Evolutionary conservation across 306 rosid species (phyloP).

Genomic region (Hippophae rhamnoides): DNA sequence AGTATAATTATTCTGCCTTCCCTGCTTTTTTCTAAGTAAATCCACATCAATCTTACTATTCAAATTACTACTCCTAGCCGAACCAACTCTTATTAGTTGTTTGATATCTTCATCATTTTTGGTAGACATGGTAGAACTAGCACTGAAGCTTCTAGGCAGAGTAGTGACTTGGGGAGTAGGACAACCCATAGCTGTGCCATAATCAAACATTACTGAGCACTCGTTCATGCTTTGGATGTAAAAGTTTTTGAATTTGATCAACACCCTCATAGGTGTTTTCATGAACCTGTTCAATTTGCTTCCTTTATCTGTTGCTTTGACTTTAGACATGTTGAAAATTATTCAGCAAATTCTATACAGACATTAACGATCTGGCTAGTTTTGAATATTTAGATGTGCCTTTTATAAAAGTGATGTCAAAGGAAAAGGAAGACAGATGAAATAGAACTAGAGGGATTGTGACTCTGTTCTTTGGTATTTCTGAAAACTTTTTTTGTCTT

Average conservation of each 20-base stretch:
- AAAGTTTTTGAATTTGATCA: constrained; percentile 35
- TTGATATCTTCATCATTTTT: constrained; percentile 18
- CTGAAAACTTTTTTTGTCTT: too few relatives aligned
- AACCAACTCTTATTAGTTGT: constrained; percentile 47
- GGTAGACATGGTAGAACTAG: constrained; percentile 17
- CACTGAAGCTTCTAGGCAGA: constrained; percentile 49
- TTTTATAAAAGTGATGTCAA: neutral
- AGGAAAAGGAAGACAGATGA: neutral
- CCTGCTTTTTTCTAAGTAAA: neutral
- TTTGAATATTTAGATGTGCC: too few relatives aligned
- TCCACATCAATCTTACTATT: neutral
- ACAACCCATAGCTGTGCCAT: constrained; percentile 25
- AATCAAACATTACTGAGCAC: constrained; percentile 19
- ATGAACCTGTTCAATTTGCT: constrained; percentile 19
- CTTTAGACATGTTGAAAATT: constrained; percentile 12
- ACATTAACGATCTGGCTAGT: too few relatives aligned
- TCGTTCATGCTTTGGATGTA: constrained; percentile 40
- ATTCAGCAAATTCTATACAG: too few relatives aligned
- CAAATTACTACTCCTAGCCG: constrained; percentile 5
- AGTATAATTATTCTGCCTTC: constrained; percentile 1
- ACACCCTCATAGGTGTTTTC: constrained; percentile 35
- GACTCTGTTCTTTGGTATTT: neutral
- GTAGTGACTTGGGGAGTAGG: constrained; percentile 14
- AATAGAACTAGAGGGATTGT: too few relatives aligned
- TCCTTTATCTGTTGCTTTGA: constrained; percentile 9